Percentiles rank a stretch among this genome's conserved stretches.
Evolutionary conservation across 1,139 yeast genomes (phyloP).

Genomic region (Yamadazyma dushanensis): DNA sequence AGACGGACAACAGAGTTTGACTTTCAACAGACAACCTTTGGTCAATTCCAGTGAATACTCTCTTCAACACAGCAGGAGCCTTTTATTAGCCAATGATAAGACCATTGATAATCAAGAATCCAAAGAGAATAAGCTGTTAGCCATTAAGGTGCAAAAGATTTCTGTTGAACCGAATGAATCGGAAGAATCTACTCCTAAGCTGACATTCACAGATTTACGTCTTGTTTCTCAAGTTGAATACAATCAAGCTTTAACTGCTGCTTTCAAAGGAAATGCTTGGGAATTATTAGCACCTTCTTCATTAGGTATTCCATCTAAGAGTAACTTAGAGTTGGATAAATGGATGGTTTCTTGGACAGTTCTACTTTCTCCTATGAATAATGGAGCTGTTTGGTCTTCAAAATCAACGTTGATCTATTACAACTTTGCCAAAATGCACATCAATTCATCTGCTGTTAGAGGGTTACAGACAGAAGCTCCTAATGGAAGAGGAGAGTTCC

Average conservation of each 20-base stretch:
- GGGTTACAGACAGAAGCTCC: slow-evolving; percentile 39
- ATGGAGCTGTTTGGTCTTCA: slow-evolving; percentile 68
- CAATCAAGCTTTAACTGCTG: slow-evolving; percentile 62
- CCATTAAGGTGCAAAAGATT: not conserved
- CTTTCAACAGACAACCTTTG: slow-evolving; percentile 58
- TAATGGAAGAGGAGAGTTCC: slow-evolving; percentile 31
- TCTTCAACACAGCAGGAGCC: slow-evolving; percentile 39
- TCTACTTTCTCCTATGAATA: slow-evolving; percentile 56
- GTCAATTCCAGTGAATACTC: slow-evolving; percentile 49
- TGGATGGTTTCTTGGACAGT: slow-evolving; percentile 88
- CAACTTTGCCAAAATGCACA: slow-evolving; percentile 75
- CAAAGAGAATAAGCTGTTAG: not conserved
- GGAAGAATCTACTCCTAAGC: slow-evolving; percentile 5
- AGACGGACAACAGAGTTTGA: slow-evolving; percentile 70
- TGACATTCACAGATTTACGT: slow-evolving; percentile 51
- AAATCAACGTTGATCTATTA: slow-evolving; percentile 70
- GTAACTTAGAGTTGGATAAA: slow-evolving; percentile 65
- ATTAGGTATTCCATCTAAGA: slow-evolving; percentile 67
- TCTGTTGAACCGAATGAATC: slow-evolving; percentile 1
- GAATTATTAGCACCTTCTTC: slow-evolving; percentile 58
- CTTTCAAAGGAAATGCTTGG: slow-evolving; percentile 64
- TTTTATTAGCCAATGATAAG: slow-evolving; percentile 18
- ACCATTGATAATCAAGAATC: slow-evolving; percentile 3
- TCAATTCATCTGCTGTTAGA: slow-evolving; percentile 58
- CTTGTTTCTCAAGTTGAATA: slow-evolving; percentile 74